Percentiles rank a stretch among this genome's conserved stretches.
These are phyloP conservation scores for Geotrichum carabidarum DNA, from an alignment of 1,139 yeast genomes.

Conservation along the genomic window DNA sequence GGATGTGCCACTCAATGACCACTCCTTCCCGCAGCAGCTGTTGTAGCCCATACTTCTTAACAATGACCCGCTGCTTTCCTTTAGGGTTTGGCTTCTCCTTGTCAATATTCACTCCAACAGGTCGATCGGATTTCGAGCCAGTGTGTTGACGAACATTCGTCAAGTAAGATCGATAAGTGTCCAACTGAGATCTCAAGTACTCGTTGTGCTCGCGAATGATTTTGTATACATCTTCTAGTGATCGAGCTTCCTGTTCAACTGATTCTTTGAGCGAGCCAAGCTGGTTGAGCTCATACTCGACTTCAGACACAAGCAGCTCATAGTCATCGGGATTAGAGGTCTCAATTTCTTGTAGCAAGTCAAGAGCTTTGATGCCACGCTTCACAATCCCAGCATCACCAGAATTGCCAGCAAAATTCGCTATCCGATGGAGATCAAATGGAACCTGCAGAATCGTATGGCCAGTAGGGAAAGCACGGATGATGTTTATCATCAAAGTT, in stretches of 20 bases:
- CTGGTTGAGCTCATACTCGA: constrained; percentile 39
- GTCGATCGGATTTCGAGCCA: constrained; percentile 33
- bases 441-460: constrained; percentile 32
- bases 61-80: constrained; percentile 28
- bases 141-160: constrained; percentile 39
- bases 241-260: constrained; percentile 35
- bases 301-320: constrained; percentile 35
- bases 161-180: constrained; percentile 38
- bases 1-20: constrained; percentile 32
- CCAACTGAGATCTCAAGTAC: constrained; percentile 37
- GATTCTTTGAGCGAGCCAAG: constrained; percentile 38
- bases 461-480: constrained; percentile 37
- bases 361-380: constrained; percentile 38
- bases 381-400: constrained; percentile 35
- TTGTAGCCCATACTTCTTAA: constrained; percentile 34
- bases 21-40: constrained; percentile 35
- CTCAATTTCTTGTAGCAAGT: constrained; percentile 35
- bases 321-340: constrained; percentile 33
- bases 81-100: constrained; percentile 26
- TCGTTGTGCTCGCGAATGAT: constrained; percentile 40
- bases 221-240: constrained; percentile 36
- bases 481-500: constrained; percentile 38
- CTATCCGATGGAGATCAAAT: constrained; percentile 33
- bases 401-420: constrained; percentile 37
- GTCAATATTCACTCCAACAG: constrained; percentile 27